phyloP scores from a whole-genome alignment of 2,329 filamentous ascomycete genomes.

The Colletotrichum liaoningense region DNA sequence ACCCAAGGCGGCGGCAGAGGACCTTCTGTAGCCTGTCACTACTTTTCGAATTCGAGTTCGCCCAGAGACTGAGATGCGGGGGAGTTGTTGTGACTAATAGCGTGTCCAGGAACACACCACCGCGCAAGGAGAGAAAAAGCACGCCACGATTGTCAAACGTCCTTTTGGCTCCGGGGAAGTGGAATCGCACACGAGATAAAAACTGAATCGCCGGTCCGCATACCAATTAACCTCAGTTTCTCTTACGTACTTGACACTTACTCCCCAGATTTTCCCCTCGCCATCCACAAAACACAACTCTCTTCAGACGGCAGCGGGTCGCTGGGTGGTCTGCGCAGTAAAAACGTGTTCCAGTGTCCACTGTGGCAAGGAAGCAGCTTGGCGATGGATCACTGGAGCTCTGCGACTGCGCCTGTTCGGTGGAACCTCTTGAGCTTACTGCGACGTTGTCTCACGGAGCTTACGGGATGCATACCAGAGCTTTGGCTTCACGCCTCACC shows the following conservation, averaged over 20 bases:
- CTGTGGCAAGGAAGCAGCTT: neutral
- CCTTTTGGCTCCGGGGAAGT: slow-evolving; percentile 8
- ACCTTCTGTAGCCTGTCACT: slow-evolving; percentile 11
- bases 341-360: neutral
- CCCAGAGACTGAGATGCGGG: slow-evolving; percentile 8
- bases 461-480: neutral
- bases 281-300: slow-evolving; percentile 29
- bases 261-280: slow-evolving; percentile 28
- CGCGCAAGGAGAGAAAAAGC: neutral
- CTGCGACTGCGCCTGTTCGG: neutral
- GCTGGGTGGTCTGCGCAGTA: slow-evolving; percentile 3
- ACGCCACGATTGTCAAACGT: neutral
- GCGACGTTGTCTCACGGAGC: neutral
- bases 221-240: slow-evolving; percentile 5
- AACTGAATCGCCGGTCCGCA: neutral
- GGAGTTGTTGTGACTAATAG: slow-evolving; percentile 18
- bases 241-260: slow-evolving; percentile 28
- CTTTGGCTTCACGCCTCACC: neutral
- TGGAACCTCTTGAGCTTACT: slow-evolving; percentile 20
- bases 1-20: neutral
- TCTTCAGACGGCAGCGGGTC: slow-evolving; percentile 29
- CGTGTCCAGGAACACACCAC: neutral
- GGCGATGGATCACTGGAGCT: neutral
- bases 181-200: slow-evolving; percentile 18
- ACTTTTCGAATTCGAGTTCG: neutral